Evolutionary conservation across 208 protist species (phyloP).

Genomic region (Leishmania martiniquensis): DNA sequence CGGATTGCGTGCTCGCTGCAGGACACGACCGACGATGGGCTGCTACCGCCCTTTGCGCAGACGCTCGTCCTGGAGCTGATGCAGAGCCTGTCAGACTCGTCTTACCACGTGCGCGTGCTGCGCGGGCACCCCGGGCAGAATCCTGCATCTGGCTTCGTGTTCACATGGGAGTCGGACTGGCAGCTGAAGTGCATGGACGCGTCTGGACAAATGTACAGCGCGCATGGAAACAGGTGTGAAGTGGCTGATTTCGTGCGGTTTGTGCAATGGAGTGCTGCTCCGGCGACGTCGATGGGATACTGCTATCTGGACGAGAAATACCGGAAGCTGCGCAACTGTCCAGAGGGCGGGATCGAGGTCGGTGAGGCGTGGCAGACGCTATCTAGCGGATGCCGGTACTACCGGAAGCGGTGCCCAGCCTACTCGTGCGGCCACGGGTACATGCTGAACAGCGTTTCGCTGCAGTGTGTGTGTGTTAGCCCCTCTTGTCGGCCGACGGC

Average conservation of each 20-base stretch:
- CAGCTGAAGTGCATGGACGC: conserved; percentile 46
- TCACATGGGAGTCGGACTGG: conserved; percentile 38
- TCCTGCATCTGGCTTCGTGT: conserved; percentile 32
- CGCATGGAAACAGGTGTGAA: conserved; percentile 42
- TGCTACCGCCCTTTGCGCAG: conserved; percentile 59
- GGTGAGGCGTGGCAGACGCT: conserved; percentile 12
- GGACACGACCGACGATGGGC: conserved; percentile 26
- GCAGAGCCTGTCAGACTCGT: conserved; percentile 24
- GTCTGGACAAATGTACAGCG: conserved; percentile 31
- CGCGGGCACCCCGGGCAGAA: conserved; percentile 49
- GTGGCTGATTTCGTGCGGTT: conserved; percentile 51
- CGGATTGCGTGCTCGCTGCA: conserved; percentile 43
- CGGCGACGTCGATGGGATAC: conserved; percentile 33
- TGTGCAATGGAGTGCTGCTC: conserved; percentile 35
- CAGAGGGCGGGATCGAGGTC: conserved; percentile 12
- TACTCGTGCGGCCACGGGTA: conserved; percentile 28
- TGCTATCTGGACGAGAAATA: conserved; percentile 55
- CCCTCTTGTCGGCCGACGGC: conserved; percentile 1
- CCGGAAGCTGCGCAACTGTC: conserved; percentile 23
- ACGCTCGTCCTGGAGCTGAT: conserved; percentile 61
- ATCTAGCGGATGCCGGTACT: conserved; percentile 22
- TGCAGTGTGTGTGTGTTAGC: conserved; percentile 29
- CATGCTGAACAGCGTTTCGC: conserved; percentile 21
- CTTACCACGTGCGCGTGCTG: conserved; percentile 54
- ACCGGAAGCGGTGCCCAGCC: conserved; percentile 25